Evolutionary conservation across 768 basidiomycete genomes (phyloP), one percentile per base, ranked within the genome.

Genomic region (Trichaptum fuscoviolaceum): DNA sequence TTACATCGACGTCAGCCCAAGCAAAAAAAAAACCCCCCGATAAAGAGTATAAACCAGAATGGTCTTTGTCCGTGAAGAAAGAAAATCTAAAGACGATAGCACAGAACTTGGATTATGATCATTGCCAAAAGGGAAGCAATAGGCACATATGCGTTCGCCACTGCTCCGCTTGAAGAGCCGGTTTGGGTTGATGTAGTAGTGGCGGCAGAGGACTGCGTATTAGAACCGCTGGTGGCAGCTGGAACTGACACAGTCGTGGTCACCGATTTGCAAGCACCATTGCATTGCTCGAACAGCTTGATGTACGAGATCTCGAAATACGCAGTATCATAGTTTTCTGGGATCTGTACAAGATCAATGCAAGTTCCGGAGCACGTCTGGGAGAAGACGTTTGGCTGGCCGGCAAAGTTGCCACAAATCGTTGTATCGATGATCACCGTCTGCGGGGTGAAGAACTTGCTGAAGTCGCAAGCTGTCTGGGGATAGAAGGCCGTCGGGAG

Each of bases 291-390:
- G 42, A 52, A 52, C 20, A 52, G 42, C 20, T 52, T 52, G 42
- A 52, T 52, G 42, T 76, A 79, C 63, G 77, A 74, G 71, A 83
- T 76, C 68, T 82, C 81, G 67, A 81, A 83, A 70, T 77, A 77
- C 9, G 78, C 78, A 52, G 69, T 70, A 68, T 74, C 72, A 71
- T 76, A 80, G 69, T 77, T 77, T 20, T 73, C 30, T 1, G 73
- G 71, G 68, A 78, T 78, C 1, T 34, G n/a, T 7, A 72, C 71
- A 18, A 70, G 63, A 17, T 78, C 75, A 69, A 78, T 77, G 72
- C 80, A 75, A 5, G 68, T 71, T 35, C 71, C 72, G 57, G 71
- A 74, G 68, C 75, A 79, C 0, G 77, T 75, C 12, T 71, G 69
- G 23, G 69, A 69, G 64, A 79, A 71, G 9, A 77, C 65, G 68